Evolutionary conservation across 192 early-diverging fungal species (phyloP).

Genomic region (Chytriomyces sp.): DNA sequence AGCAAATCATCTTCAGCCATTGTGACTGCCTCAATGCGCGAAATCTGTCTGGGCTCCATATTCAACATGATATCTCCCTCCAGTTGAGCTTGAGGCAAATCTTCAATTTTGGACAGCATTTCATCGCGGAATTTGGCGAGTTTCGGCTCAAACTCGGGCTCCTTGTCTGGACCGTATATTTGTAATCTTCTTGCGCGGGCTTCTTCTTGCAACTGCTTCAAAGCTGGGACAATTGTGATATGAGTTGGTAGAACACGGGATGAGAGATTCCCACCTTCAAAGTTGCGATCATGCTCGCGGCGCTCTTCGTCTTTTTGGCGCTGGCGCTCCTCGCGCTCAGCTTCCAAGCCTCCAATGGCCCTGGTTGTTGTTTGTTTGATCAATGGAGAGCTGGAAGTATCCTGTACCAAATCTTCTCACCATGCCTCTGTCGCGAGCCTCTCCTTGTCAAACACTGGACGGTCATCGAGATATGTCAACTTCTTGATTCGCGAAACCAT

Average conservation of each 20-base stretch:
- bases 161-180: slow-evolving; percentile 42
- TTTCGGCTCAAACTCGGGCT: slow-evolving; percentile 34
- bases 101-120: slow-evolving; percentile 48
- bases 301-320: slow-evolving; percentile 55
- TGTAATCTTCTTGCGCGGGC: slow-evolving; percentile 47
- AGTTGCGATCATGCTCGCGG: slow-evolving; percentile 56
- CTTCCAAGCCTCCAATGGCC: slow-evolving; percentile 52
- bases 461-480: slow-evolving; percentile 64
- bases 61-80: neutral
- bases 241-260: neutral
- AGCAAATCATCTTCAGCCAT: neutral
- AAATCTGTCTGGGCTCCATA: neutral
- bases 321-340: slow-evolving; percentile 55
- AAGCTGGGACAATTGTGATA: slow-evolving; percentile 33
- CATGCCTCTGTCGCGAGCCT: slow-evolving; percentile 58
- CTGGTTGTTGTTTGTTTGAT: neutral
- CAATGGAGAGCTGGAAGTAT: neutral
- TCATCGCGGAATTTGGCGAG: slow-evolving; percentile 49
- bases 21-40: neutral
- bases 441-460: slow-evolving; percentile 68
- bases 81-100: neutral
- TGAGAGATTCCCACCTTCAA: slow-evolving; percentile 51
- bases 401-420: slow-evolving; percentile 34
- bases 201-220: slow-evolving; percentile 49
- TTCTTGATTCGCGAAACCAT: slow-evolving; percentile 49